Evolutionary conservation across 176 grass and related monocot species (phyloP).

Genomic region (Carex littledalei): DNA sequence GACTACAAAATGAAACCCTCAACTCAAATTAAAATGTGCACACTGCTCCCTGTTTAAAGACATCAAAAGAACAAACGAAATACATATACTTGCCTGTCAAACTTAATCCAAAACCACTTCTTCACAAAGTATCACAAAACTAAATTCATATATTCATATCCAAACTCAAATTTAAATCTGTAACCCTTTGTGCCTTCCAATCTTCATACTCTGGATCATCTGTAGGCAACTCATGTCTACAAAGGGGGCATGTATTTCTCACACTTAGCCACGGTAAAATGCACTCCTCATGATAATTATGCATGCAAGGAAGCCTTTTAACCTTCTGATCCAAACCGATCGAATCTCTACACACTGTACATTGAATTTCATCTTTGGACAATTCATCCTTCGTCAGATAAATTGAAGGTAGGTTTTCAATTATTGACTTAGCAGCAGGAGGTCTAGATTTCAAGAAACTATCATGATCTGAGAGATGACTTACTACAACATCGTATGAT

Average conservation of each 20-base stretch:
- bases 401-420: constrained; percentile 50
- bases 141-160: neutral
- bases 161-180: neutral
- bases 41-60: constrained; percentile 7
- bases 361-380: constrained; percentile 42
- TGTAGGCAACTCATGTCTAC: constrained; percentile 79
- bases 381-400: constrained; percentile 32
- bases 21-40: constrained; percentile 13
- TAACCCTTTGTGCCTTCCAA: constrained; percentile 35
- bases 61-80: neutral
- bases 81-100: constrained; percentile 6
- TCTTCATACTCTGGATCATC: constrained; percentile 77
- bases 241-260: constrained; percentile 90
- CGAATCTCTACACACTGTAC: constrained; percentile 69
- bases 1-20: constrained; percentile 23
- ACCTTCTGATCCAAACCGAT: constrained; percentile 40
- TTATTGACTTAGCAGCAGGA: constrained; percentile 38
- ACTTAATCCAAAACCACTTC: constrained; percentile 1
- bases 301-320: constrained; percentile 70
- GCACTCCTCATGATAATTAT: constrained; percentile 82
- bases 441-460: constrained; percentile 45
- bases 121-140: neutral
- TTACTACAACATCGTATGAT: constrained; percentile 47
- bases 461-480: constrained; percentile 48
- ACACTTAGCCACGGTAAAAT: constrained; percentile 81